Evolutionary conservation across 345 rosid species (phyloP).

Genomic region (Heritiera fomes): DNA sequence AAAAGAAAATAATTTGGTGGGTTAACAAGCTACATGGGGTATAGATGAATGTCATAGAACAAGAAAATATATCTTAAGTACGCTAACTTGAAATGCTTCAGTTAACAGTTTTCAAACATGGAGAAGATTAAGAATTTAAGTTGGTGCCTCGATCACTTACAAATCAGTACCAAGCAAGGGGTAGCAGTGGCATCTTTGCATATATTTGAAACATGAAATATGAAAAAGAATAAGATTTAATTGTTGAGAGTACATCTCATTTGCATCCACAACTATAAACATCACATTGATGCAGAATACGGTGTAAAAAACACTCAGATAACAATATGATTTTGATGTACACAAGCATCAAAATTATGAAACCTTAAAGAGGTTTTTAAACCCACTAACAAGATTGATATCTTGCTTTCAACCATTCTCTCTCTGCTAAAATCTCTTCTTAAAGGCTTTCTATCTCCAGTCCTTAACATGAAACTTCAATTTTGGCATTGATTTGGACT

Average conservation of each 20-base stretch:
- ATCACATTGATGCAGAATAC: background rate
- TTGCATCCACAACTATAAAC: background rate
- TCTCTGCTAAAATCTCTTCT: background rate
- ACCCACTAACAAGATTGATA: background rate
- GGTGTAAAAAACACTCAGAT: background rate
- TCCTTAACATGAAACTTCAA: background rate
- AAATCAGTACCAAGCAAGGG: background rate
- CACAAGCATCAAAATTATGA: background rate
- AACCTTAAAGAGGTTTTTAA: background rate
- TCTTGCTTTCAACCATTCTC: background rate
- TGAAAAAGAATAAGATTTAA: background rate
- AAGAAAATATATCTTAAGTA: background rate
- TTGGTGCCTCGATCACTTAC: background rate
- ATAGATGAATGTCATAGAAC: background rate
- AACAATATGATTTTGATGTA: conserved; percentile 1
- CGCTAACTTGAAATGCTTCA: background rate
- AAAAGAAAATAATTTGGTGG: background rate
- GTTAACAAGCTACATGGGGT: background rate
- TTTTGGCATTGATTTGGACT: background rate
- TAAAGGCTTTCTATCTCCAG: background rate
- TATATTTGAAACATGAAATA: background rate
- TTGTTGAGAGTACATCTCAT: background rate
- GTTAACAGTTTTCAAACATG: background rate
- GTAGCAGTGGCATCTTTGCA: background rate
- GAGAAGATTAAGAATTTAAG: background rate